Base-by-base conservation (phyloP, 2,329 filamentous ascomycete genomes). In the Dactylellina leptospora region DNA sequence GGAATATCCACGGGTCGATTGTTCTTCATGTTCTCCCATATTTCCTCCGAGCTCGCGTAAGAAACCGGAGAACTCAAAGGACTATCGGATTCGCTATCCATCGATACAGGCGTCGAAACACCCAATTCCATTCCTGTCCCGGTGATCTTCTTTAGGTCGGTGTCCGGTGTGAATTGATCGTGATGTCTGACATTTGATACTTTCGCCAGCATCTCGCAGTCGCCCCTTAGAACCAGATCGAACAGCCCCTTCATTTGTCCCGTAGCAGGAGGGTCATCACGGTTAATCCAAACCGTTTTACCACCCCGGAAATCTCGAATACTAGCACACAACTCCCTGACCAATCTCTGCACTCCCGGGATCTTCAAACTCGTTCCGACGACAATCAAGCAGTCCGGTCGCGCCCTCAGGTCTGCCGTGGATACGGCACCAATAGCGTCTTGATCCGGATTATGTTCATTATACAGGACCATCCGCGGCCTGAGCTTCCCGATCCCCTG, bases 301-400 rank as follows among this genome's bases (percentile, higher is more conserved):
- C 93, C 93, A 76, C 96, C 90, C 75, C 87, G 87, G 60, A 92
- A 87, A 76, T 89, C 87, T 73, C 93, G 86, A n/a, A 96, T 91
- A 28, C 92, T 88, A 53, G 88, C 87, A 79, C 92, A 97, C 85
- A 97, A 87, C 80, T 97, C 93, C 79, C 90, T 90, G 68, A 93
- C 92, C 64, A 99, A 89, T 59, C 93, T 86, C 73, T 91, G 88
- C 44, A 97, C 92, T 6, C 95, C 95, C 0, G 93, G 93, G 53
- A 99, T 93, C 79, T 97, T 97, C 76, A 99, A 82, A 68, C 91
- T 97, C 1, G 95, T 99, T 56, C 95, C 95, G 6, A 96, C 95
- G 25, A 99, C 95, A 75, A 99, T 88, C 23, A 99, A 86, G 16
- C 93, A 93, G 79, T 97, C 95, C 0, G 95, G 93, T 36, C 92